Evolutionary conservation across 768 basidiomycete species (phyloP), one percentile per base, ranked within the genome.

Genomic region (Cystofilobasidium macerans): DNA sequence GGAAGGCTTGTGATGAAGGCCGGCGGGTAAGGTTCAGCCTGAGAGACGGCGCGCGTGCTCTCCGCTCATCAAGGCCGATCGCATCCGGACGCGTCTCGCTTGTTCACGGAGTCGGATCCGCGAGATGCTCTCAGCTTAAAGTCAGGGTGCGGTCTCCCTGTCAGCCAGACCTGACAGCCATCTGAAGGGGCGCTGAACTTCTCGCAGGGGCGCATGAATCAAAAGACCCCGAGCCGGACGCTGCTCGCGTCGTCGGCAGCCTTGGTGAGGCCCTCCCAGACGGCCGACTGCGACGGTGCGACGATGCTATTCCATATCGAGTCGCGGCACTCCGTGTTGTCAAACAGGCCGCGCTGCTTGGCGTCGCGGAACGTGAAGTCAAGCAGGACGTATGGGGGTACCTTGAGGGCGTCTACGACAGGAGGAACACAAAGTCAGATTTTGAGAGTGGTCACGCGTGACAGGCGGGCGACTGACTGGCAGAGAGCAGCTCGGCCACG

Each of bases 401-500:
- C 33, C 28, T 67, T 60, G 54, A 67, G 65, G 16, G 60, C 45
- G 43, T 54, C 59, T 62, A 40, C 24, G 24, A 24, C 20, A 57
- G 22, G 56, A 22, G 6, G 35, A 16, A 16, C 6, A 16, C 32
- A n/a, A 24, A 45, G 18, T 18, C 24, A 30, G 28, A 43, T n/a
- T 13, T 35, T 5, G 20, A 51, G 5, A 28, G 16, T 11, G 14
- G 24, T 4, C 22, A 40, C 2, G 40, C 26, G 4, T 45, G n/a
- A 57, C 14, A 20, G 30, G 40, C 38, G 32, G 30, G 13, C 32
- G 24, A 42, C 67, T 18, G 9, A 68, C 67, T 51, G 12, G 67
- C 61, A 33, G 42, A 38, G 57, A 68, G 43, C 24, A 68, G 62
- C 47, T 68, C 67, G 35, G 61, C 61, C 20, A 68, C 61, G 6